Evolutionary conservation across 1,284 basidiomycete genomes (phyloP).

Genomic region (Earliella scabrosa): DNA sequence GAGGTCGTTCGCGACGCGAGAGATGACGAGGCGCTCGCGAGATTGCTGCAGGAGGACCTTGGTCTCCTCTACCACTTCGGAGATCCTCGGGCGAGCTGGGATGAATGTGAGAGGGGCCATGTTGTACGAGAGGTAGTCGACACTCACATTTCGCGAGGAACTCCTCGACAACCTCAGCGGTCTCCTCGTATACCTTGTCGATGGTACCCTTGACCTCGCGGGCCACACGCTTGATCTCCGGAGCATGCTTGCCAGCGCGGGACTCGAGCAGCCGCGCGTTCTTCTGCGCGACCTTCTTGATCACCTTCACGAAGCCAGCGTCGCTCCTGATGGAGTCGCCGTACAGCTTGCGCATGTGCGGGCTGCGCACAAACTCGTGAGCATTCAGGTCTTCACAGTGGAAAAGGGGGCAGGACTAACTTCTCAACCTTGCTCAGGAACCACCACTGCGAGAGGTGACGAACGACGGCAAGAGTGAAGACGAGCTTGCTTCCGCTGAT

Average conservation of each 20-base stretch:
- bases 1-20: conserved; percentile 85
- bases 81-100: conserved; percentile 64
- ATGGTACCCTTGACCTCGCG: conserved; percentile 92
- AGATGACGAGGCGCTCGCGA: conserved; percentile 86
- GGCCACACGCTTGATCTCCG: conserved; percentile 80
- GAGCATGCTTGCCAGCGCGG: conserved; percentile 69
- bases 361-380: conserved; percentile 52
- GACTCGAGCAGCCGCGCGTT: conserved; percentile 76
- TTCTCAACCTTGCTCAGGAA: conserved; percentile 89
- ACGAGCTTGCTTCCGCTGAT: conserved; percentile 92
- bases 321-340: conserved; percentile 93
- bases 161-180: conserved; percentile 89
- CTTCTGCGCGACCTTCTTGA: conserved; percentile 88
- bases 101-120: neutral
- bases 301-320: conserved; percentile 95
- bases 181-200: conserved; percentile 94
- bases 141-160: conserved; percentile 86
- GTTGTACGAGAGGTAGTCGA: neutral
- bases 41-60: conserved; percentile 92
- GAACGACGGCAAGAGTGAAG: conserved; percentile 81
- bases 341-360: conserved; percentile 97
- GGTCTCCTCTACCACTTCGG: conserved; percentile 90
- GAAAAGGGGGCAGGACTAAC: conserved; percentile 49
- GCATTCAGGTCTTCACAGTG: conserved; percentile 5
- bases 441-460: conserved; percentile 90